Evolutionary conservation across 495 filamentous ascomycete genomes (phyloP).

Genomic region (Antarctomyces pellizariae): DNA sequence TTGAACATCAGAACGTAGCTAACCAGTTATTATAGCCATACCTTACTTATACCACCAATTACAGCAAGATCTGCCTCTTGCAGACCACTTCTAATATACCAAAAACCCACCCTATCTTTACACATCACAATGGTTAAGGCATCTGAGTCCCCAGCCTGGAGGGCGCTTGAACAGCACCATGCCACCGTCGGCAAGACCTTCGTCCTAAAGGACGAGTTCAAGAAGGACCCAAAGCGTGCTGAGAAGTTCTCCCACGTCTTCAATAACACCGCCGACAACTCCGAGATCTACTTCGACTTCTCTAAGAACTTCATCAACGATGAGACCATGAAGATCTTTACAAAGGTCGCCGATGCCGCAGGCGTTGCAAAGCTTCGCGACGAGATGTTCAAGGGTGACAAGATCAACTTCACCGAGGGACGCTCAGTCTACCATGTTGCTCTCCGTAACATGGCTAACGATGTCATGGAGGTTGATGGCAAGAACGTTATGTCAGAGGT

Average conservation of each 20-base stretch:
- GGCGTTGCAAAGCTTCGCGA: constrained; percentile 80
- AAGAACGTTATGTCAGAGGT: constrained; percentile 90
- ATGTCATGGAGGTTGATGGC: constrained; percentile 81
- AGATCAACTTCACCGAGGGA: constrained; percentile 98
- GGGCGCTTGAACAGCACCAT: constrained; percentile 73
- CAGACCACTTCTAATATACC: too few relatives aligned
- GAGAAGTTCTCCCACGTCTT: constrained; percentile 73
- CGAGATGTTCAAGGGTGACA: constrained; percentile 88
- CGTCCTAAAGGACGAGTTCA: constrained; percentile 79
- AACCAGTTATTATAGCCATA: too few relatives aligned
- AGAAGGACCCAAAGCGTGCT: constrained; percentile 73
- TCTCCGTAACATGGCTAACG: constrained; percentile 63
- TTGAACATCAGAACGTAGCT: too few relatives aligned
- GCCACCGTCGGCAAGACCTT: constrained; percentile 61
- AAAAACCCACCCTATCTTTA: too few relatives aligned
- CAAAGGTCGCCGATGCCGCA: constrained; percentile 79
- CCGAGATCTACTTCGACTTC: constrained; percentile 90
- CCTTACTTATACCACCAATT: too few relatives aligned
- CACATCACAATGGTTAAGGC: constrained; percentile 44
- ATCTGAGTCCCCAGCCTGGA: constrained; percentile 62
- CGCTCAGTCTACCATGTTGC: constrained; percentile 91
- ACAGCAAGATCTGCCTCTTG: too few relatives aligned
- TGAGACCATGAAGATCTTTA: constrained; percentile 65
- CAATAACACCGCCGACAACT: constrained; percentile 48
- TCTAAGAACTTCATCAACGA: constrained; percentile 96